A percentile compares a stretch with the other conserved stretches of the same genome.
phyloP scores from a whole-genome alignment of 305 asterid genomes.

The Solanum hybrid region DNA sequence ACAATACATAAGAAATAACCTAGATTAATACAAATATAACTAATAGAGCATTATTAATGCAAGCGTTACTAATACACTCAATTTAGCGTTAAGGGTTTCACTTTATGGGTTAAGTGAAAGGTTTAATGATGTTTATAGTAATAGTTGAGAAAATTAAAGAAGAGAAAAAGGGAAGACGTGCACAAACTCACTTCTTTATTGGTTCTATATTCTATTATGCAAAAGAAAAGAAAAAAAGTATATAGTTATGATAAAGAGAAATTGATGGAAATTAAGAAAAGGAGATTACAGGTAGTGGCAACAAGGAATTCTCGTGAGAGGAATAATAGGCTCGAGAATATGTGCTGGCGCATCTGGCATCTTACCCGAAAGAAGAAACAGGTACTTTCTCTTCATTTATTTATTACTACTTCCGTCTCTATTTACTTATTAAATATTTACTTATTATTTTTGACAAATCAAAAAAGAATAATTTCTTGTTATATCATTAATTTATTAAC shows the following conservation, averaged over 20 bases:
- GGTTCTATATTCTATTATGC: neutral
- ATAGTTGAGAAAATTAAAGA: neutral
- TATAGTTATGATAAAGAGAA: neutral
- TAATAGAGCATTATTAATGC: neutral
- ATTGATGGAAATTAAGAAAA: neutral
- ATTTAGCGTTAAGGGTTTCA: neutral
- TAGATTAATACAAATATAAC: neutral
- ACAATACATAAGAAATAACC: neutral
- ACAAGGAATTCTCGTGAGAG: constrained; percentile 52
- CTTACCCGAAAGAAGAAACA: constrained; percentile 65
- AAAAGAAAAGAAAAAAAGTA: neutral
- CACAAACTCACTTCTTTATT: neutral
- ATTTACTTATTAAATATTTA: too few species aligned
- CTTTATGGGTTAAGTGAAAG: neutral
- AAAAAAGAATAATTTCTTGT: too few species aligned
- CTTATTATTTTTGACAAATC: too few species aligned
- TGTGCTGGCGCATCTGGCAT: constrained; percentile 85
- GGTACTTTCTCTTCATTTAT: constrained; percentile 15
- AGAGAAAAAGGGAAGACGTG: neutral
- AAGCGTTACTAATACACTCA: neutral
- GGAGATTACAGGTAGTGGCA: constrained; percentile 42
- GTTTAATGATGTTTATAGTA: neutral
- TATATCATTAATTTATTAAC: too few species aligned
- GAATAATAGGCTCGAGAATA: constrained; percentile 62
- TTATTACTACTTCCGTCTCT: neutral